Evolutionary conservation across 345 rosid genomes (phyloP).

Genomic region (Sapria himalayana): DNA sequence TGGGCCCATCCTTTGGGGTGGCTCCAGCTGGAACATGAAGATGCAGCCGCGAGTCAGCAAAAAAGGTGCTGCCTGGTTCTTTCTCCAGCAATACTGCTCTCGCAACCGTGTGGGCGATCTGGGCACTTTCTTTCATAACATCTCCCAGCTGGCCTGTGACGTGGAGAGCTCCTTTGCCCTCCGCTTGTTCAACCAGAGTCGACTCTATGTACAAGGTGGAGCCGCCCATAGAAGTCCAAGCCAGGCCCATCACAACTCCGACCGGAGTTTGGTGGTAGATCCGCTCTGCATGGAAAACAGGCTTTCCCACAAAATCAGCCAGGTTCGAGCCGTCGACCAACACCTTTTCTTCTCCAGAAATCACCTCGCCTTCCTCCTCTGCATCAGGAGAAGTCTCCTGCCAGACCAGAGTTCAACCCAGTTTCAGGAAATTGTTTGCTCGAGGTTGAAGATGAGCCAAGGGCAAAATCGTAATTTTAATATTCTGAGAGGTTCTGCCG

Average conservation of each 20-base stretch:
- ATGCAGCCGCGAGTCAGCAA: slow-evolving; percentile 71
- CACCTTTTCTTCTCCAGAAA: slow-evolving; percentile 28
- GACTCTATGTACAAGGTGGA: slow-evolving; percentile 93
- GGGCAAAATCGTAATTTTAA: no score
- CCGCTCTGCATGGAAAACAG: slow-evolving; percentile 88
- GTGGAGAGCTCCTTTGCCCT: slow-evolving; percentile 72
- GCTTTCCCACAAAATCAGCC: slow-evolving; percentile 76
- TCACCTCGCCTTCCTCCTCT: slow-evolving; percentile 18
- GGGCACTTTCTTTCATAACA: slow-evolving; percentile 97
- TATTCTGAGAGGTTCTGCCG: no score
- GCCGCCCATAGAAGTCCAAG: slow-evolving; percentile 99
- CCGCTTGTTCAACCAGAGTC: slow-evolving; percentile 62
- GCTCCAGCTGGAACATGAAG: slow-evolving; percentile 99
- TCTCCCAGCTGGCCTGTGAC: slow-evolving; percentile 91
- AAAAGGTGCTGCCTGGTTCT: slow-evolving; percentile 53
- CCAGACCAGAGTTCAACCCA: no score
- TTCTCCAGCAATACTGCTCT: slow-evolving; percentile 53
- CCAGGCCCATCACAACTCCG: slow-evolving; percentile 99
- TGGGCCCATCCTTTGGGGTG: slow-evolving; percentile 92
- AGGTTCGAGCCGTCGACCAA: slow-evolving; percentile 47
- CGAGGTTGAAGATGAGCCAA: no score
- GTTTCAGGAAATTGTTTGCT: no score
- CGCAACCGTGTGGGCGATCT: slow-evolving; percentile 77
- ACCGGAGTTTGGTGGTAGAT: slow-evolving; percentile 71
- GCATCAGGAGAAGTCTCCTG: no score